Percentiles rank a stretch among this genome's conserved stretches.
phyloP scores from a whole-genome alignment of 108 stramenopile genomes.

The Nannochloropsis oceanica region DNA sequence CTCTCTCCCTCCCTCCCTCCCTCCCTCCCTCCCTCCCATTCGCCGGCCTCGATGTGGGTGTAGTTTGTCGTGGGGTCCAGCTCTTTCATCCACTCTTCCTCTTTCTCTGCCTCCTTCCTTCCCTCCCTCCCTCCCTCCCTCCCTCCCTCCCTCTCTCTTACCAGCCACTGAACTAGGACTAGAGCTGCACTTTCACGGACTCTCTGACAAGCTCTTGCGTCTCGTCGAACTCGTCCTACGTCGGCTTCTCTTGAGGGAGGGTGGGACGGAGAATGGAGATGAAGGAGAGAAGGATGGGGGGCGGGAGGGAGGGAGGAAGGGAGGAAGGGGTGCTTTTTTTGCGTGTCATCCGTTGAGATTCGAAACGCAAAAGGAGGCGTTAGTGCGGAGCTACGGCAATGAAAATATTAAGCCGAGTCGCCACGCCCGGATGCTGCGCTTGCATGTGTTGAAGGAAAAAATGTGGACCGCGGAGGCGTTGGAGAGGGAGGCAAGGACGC shows the following conservation, averaged over 20 bases:
- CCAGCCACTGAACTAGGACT: not conserved
- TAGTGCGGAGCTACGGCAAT: conserved; percentile 13
- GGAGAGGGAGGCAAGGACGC: not conserved
- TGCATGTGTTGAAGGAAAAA: not conserved
- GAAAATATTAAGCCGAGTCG: conserved; percentile 14
- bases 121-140: not conserved
- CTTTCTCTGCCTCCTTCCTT: not conserved
- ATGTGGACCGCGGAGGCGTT: not conserved
- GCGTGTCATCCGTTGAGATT: not conserved
- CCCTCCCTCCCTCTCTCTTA: not conserved
- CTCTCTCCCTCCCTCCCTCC: not conserved
- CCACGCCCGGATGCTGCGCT: not conserved
- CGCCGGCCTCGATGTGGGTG: not conserved
- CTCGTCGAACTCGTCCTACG: conserved; percentile 4
- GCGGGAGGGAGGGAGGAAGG: not conserved
- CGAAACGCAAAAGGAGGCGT: conserved; percentile 11
- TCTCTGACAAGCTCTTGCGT: conserved; percentile 6
- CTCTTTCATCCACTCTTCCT: not conserved
- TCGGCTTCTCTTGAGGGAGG: not conserved
- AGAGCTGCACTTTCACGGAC: conserved; percentile 15
- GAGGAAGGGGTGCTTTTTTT: not conserved
- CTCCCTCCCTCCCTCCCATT: not conserved
- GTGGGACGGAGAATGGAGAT: not conserved
- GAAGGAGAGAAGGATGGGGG: not conserved
- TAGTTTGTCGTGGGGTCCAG: not conserved